A percentile compares a stretch with the other conserved stretches of the same genome.
Evolutionary conservation across 2,329 filamentous ascomycete species (phyloP).

Genomic region (Penicillium sp.): DNA sequence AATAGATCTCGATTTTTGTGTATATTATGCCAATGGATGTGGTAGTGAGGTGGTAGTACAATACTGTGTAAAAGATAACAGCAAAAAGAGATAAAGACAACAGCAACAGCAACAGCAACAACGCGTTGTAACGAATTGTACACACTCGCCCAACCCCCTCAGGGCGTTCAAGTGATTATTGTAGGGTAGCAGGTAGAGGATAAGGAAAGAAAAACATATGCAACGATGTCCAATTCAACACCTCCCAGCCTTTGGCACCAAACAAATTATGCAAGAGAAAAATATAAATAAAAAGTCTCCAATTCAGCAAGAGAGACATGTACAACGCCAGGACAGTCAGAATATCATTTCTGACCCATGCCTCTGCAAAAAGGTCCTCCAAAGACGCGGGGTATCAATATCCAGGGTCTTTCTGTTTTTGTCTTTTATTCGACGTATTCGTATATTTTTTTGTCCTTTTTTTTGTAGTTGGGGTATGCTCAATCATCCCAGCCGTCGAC

Average conservation of each 20-base stretch:
- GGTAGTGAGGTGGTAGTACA: slow-evolving; percentile 22
- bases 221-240: slow-evolving; percentile 26
- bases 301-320: slow-evolving; percentile 18
- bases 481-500: slow-evolving; percentile 37
- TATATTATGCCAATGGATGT: slow-evolving; percentile 20
- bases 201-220: slow-evolving; percentile 19
- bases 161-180: slow-evolving; percentile 18
- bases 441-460: slow-evolving; percentile 7
- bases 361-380: slow-evolving; percentile 18
- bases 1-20: slow-evolving; percentile 12
- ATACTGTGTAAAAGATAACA: slow-evolving; percentile 1
- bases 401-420: not conserved
- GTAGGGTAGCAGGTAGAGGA: no score
- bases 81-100: not conserved
- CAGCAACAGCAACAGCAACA: slow-evolving; percentile 25
- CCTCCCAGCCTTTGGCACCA: slow-evolving; percentile 25
- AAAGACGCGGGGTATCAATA: slow-evolving; percentile 24
- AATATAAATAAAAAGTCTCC: slow-evolving; percentile 18
- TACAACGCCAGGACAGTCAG: slow-evolving; percentile 24
- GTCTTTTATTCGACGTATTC: not conserved
- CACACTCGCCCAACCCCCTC: slow-evolving; percentile 16
- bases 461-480: slow-evolving; percentile 5
- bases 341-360: slow-evolving; percentile 12
- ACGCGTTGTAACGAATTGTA: slow-evolving; percentile 25
- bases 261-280: slow-evolving; percentile 28